A percentile compares a stretch with the other conserved stretches of the same genome.
These are phyloP conservation scores for Chalaropsis ovoidea DNA, from an alignment of 2,329 filamentous ascomycete genomes.

Conservation along the genomic window DNA sequence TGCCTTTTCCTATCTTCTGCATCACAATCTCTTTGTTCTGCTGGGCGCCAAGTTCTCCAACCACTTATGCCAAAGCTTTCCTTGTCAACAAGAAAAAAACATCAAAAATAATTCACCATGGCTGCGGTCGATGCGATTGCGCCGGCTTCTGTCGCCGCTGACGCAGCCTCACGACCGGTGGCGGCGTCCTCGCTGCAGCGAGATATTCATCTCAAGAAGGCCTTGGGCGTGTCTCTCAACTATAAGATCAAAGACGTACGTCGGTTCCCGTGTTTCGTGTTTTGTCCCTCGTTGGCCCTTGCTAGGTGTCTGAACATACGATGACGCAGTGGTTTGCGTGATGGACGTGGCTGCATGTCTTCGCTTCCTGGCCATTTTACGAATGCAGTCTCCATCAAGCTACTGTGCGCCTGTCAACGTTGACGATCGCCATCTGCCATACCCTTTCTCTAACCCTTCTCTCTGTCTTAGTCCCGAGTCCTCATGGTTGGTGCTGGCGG, in stretches of 20 bases:
- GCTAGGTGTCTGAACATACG: neutral
- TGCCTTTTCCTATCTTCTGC: neutral
- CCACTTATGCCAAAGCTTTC: neutral
- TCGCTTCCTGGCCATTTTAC: neutral
- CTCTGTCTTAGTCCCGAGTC: conserved; percentile 58
- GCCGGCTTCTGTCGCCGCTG: neutral
- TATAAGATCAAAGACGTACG: conserved; percentile 18
- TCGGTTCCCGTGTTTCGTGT: conserved; percentile 6
- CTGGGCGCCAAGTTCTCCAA: neutral
- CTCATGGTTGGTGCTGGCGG: conserved; percentile 93
- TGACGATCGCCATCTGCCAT: neutral
- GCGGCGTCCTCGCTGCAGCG: neutral
- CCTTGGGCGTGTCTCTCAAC: conserved; percentile 6
- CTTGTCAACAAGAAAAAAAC: neutral
- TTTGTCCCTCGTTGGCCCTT: conserved; percentile 19
- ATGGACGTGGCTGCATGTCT: neutral
- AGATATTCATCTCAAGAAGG: conserved; percentile 16
- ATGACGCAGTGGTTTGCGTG: neutral
- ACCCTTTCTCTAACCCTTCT: conserved; percentile 13
- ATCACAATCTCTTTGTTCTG: neutral
- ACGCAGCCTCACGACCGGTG: neutral
- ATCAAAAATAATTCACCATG: conserved; percentile 8
- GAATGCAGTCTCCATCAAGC: neutral
- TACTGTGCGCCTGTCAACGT: neutral
- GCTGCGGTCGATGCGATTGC: conserved; percentile 6